Evolutionary conservation across 2,329 filamentous ascomycete genomes (phyloP).

Genomic region (Fusarium nisikadoi): DNA sequence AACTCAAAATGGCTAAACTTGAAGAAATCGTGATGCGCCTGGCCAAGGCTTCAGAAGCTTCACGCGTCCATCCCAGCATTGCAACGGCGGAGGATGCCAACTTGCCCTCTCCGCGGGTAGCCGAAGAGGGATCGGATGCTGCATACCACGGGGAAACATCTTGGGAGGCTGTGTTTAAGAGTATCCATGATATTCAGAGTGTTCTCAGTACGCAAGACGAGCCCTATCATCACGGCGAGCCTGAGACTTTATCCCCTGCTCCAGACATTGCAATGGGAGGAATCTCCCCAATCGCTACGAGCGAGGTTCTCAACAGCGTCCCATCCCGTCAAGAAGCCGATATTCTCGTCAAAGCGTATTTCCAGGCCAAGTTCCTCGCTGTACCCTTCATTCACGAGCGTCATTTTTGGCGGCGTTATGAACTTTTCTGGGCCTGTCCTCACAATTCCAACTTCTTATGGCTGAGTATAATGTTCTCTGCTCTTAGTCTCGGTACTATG

Average conservation of each 20-base stretch:
- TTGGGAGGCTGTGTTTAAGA: conserved; percentile 55
- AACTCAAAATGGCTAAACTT: conserved; percentile 52
- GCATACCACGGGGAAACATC: conserved; percentile 53
- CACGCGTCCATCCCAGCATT: not conserved
- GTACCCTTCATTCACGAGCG: conserved; percentile 53
- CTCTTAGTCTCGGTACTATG: conserved; percentile 55
- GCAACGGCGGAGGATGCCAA: not conserved
- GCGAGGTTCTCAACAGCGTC: conserved; percentile 49
- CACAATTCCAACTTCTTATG: conserved; percentile 56
- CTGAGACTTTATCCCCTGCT: conserved; percentile 15
- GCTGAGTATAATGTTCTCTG: conserved; percentile 62
- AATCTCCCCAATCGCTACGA: conserved; percentile 41
- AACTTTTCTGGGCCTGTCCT: conserved; percentile 58
- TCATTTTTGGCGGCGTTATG: conserved; percentile 61
- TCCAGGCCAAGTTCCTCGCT: conserved; percentile 52
- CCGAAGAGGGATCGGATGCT: conserved; percentile 24
- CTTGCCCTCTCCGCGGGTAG: not conserved
- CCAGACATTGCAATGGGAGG: conserved; percentile 51
- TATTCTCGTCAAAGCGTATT: conserved; percentile 52
- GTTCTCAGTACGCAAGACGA: conserved; percentile 44
- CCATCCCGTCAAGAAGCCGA: conserved; percentile 53
- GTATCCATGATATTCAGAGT: conserved; percentile 55
- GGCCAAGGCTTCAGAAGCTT: conserved; percentile 34
- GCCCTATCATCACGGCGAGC: not conserved
- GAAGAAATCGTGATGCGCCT: conserved; percentile 55